phyloP scores from a whole-genome alignment of 306 rosid species.

The Fagus sylvatica region DNA sequence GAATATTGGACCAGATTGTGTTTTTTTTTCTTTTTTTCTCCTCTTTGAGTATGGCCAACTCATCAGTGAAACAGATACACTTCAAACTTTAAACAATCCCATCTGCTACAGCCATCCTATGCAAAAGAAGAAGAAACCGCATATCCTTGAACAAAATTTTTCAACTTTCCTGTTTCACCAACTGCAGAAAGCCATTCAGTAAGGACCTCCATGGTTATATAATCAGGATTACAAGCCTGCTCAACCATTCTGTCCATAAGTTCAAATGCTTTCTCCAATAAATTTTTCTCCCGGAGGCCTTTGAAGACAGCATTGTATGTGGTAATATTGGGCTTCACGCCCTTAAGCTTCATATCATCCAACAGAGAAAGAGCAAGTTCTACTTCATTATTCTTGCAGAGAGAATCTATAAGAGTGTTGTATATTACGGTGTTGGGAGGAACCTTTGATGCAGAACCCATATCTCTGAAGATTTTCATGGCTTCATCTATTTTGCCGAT shows the following conservation, averaged over 20 bases:
- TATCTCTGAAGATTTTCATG: constrained; percentile 56
- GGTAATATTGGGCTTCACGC: constrained; percentile 54
- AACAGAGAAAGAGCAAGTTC: constrained; percentile 52
- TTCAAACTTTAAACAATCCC: neutral
- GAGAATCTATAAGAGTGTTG: constrained; percentile 59
- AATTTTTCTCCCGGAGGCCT: constrained; percentile 46
- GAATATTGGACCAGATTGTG: neutral
- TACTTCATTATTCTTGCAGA: constrained; percentile 57
- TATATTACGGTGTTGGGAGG: constrained; percentile 68
- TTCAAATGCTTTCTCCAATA: constrained; percentile 51
- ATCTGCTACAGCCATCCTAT: constrained; percentile 2
- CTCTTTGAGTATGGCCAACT: neutral
- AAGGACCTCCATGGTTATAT: constrained; percentile 69
- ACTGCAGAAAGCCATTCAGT: constrained; percentile 70
- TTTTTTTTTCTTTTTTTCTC: too few species aligned
- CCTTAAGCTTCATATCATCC: constrained; percentile 58
- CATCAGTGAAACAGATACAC: neutral
- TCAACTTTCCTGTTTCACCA: constrained; percentile 51
- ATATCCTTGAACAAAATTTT: constrained; percentile 45
- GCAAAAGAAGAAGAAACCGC: constrained; percentile 35
- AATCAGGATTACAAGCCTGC: constrained; percentile 66
- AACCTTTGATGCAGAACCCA: constrained; percentile 50
- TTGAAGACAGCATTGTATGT: constrained; percentile 69
- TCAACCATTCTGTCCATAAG: constrained; percentile 69
- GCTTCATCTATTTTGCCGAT: constrained; percentile 46